Evolutionary conservation across 2,329 filamentous ascomycete genomes (phyloP), one percentile per base, ranked within the genome.

Genomic region (Sporothrix brasiliensis): DNA sequence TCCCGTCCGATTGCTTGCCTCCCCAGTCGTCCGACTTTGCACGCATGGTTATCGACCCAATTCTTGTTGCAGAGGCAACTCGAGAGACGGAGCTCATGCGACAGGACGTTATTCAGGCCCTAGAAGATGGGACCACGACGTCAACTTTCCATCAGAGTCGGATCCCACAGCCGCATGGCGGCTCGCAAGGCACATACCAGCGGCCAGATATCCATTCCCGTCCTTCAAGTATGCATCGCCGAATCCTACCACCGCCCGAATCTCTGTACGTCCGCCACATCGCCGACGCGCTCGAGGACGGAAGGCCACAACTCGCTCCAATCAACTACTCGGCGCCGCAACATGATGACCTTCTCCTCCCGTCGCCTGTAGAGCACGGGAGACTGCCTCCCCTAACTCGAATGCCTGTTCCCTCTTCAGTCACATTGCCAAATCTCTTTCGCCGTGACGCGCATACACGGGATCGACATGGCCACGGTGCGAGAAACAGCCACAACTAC

Each of bases 1-100:
- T 99, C 78, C 89, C 92, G 2, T 83, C 84, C 3, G 81, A 88
- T 60, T 99, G 95, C 78, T 81, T 90, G 16, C 84, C 81, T 0
- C 88, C 89, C 1, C 83, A 86, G n/a, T 83, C 89, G 49, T 81
- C 86, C n/a, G 84, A 85, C 16, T 92, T 88, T 77, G 86, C 84
- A 13, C 84, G 85, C 61, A 92, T 92, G 89, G 80, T 85, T 27
- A 92, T 94, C 75, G 84, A 87, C 69, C 81, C 81, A 2, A 77
- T 79, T 0, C 84, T 90, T 56, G 83, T 92, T 21, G 76, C 78
- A 27, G 79, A 82, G 16, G 86, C 88, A 3, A 84, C 84, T 0
- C 76, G 77, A 2, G 84, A 88, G 71, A 84, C 86, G 30, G 66
- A 71, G 53, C 79, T 82, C 39, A 76, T 77, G 63, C 83, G 80